phyloP scores from a whole-genome alignment of 805 yeast genomes.

The Kuraishia cidri region DNA sequence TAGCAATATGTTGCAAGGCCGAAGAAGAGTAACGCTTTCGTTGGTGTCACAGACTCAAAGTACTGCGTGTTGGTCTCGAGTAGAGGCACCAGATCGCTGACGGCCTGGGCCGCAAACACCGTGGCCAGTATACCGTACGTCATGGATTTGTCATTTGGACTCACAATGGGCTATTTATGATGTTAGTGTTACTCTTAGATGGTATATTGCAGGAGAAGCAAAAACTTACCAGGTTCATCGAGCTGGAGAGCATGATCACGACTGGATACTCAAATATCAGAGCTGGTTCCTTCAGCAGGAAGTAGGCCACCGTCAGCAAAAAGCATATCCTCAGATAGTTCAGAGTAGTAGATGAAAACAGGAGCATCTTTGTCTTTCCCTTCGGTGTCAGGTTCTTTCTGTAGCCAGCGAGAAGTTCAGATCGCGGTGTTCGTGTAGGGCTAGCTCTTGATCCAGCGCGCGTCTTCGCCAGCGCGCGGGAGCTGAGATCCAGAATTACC shows the following conservation, averaged over 20 bases:
- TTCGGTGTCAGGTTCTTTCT: not conserved
- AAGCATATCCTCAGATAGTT: conserved; percentile 37
- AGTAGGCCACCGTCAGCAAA: conserved; percentile 33
- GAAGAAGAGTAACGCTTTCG: conserved; percentile 43
- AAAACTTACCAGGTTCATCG: conserved; percentile 39
- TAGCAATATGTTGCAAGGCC: conserved; percentile 39
- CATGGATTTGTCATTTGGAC: conserved; percentile 20
- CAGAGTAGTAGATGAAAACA: conserved; percentile 17
- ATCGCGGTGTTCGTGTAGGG: too few species aligned
- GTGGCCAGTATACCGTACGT: conserved; percentile 38
- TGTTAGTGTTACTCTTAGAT: not conserved
- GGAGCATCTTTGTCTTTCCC: not conserved
- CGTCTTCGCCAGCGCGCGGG: too few species aligned
- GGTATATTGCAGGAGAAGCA: not conserved
- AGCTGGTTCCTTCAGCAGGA: conserved; percentile 38
- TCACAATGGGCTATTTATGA: conserved; percentile 13
- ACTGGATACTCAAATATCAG: conserved; percentile 33
- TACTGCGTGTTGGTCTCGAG: conserved; percentile 31
- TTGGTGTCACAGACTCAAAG: conserved; percentile 54
- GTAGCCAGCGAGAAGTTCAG: too few species aligned
- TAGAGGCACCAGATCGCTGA: conserved; percentile 53
- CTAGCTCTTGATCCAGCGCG: too few species aligned
- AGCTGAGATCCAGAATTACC: too few species aligned
- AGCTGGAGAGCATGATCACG: conserved; percentile 44
- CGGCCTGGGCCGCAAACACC: conserved; percentile 31